These are phyloP conservation scores for Glebionis coronaria DNA, from an alignment of 129 eudicot genomes.

Conservation along the genomic window DNA sequence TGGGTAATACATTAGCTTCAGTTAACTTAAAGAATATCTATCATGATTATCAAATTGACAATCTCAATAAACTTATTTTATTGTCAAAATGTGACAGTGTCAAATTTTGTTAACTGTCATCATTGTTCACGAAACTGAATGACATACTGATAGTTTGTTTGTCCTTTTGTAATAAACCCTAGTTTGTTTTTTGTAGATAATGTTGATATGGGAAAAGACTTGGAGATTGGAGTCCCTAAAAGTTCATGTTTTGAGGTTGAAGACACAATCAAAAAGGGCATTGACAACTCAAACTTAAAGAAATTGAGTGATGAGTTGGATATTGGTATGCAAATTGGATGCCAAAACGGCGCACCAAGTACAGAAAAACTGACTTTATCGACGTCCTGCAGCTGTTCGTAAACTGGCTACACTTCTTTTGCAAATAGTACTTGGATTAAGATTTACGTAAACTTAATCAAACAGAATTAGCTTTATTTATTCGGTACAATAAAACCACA, in stretches of 20 bases:
- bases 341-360: conserved; percentile 2
- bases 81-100: background rate
- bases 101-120: background rate
- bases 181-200: conserved; percentile 11
- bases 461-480: no score
- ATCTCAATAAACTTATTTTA: background rate
- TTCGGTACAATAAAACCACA: no score
- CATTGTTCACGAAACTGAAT: background rate
- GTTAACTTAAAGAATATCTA: background rate
- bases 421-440: no score
- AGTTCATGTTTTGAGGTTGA: conserved; percentile 29
- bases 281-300: conserved; percentile 24
- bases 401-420: no score
- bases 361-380: no score
- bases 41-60: background rate
- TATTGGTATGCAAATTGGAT: conserved; percentile 27
- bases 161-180: background rate
- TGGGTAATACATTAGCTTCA: conserved; percentile 30
- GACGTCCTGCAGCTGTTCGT: no score
- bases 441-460: no score
- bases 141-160: background rate
- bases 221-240: conserved; percentile 49
- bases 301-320: conserved; percentile 30
- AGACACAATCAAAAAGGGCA: conserved; percentile 14
- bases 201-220: conserved; percentile 54